Evolutionary conservation across 257 asterid genomes (phyloP).

Genomic region (Solanum dulcamara): DNA sequence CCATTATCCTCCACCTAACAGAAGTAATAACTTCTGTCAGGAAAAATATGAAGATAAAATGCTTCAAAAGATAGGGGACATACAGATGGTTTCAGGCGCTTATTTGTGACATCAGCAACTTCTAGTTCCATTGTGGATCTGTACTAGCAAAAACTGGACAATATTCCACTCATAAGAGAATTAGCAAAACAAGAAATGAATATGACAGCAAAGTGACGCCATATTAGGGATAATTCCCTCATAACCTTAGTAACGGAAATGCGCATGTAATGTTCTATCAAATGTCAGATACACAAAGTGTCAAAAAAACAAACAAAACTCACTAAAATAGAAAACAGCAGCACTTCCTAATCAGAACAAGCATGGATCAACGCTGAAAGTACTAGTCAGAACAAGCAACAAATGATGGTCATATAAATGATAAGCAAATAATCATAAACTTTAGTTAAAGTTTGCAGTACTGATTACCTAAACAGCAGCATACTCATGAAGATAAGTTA

Average conservation of each 20-base stretch:
- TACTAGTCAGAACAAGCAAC: background rate
- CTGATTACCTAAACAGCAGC: background rate
- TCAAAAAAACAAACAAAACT: background rate
- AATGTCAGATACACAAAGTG: background rate
- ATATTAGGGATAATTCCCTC: background rate
- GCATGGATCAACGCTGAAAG: background rate
- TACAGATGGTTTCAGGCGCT: slow-evolving; percentile 56
- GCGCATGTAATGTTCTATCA: background rate
- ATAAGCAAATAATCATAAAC: background rate
- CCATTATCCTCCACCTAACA: slow-evolving; percentile 28
- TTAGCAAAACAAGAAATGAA: background rate
- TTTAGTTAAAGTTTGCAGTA: background rate
- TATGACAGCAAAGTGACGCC: background rate
- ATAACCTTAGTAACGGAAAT: background rate
- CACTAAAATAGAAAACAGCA: background rate
- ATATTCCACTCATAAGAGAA: background rate
- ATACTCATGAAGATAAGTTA: background rate
- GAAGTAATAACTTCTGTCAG: background rate
- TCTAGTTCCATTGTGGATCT: slow-evolving; percentile 38
- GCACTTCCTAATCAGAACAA: background rate
- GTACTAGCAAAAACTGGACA: background rate
- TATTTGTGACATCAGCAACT: slow-evolving; percentile 19
- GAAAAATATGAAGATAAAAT: slow-evolving; percentile 2
- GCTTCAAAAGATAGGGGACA: slow-evolving; percentile 12
- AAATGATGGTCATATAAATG: background rate